These are phyloP conservation scores for Taphrina confusa DNA, from an alignment of 1,139 yeast species.

Conservation along the genomic window DNA sequence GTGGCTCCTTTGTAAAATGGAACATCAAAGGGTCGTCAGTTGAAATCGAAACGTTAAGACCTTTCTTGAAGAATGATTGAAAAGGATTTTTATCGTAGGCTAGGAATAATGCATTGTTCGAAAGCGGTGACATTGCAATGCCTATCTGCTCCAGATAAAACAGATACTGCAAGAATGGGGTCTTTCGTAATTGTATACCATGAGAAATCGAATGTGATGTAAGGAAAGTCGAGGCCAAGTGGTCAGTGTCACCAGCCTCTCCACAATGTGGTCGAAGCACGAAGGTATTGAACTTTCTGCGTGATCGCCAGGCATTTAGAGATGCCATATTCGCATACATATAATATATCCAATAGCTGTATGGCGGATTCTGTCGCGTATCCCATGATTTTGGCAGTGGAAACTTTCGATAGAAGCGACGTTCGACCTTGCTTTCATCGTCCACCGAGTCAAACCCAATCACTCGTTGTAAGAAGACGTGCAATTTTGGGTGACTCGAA, in stretches of 20 bases:
- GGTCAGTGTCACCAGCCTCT: conserved; percentile 99
- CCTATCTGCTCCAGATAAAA: conserved; percentile 94
- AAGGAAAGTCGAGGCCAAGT: conserved; percentile 83
- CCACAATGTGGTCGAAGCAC: conserved; percentile 97
- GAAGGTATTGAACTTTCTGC: conserved; percentile 78
- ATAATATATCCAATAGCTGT: conserved; percentile 89
- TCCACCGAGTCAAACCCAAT: conserved; percentile 98
- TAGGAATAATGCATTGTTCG: conserved; percentile 91
- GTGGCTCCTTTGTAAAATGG: conserved; percentile 95
- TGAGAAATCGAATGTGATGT: conserved; percentile 92
- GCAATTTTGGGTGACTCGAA: conserved; percentile 78
- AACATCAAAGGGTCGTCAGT: conserved; percentile 94
- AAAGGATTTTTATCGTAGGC: conserved; percentile 95
- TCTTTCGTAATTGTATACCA: conserved; percentile 87
- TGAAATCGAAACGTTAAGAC: conserved; percentile 87
- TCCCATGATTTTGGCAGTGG: conserved; percentile 87
- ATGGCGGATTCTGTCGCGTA: conserved; percentile 83
- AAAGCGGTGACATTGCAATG: conserved; percentile 97
- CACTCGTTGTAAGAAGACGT: conserved; percentile 84
- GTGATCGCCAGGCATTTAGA: conserved; percentile 76
- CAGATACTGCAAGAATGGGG: conserved; percentile 90
- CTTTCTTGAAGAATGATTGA: conserved; percentile 83
- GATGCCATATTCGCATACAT: conserved; percentile 81
- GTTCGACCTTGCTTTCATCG: conserved; percentile 91
- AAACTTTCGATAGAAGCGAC: conserved; percentile 72